Evolutionary conservation across 306 rosid genomes (phyloP), one percentile per base, ranked within the genome.

Genomic region (Citrullus mucosospermus): DNA sequence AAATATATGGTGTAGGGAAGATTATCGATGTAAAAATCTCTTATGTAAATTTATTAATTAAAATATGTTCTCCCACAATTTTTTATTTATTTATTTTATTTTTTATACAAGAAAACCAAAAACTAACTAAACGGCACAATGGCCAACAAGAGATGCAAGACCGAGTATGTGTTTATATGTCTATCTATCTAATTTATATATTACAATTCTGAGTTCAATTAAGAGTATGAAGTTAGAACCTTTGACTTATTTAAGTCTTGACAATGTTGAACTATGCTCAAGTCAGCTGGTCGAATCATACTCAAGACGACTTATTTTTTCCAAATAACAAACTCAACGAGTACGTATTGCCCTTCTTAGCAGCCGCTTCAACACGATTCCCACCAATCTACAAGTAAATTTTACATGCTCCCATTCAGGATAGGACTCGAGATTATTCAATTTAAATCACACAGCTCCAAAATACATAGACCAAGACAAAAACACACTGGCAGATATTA

Each of bases 331-430:
- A 83, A 88, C 95, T 81, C 81, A 87, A 43, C 7, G 98, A 95
- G 66, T 95, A 95, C 6, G 92, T 80, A 87, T 80, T 89, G 20
- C 93, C 93, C 83, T 95, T 92, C 74, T 82, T 73, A n/a, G 86
- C 89, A 48, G 97, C 97, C 55, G 85, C 98, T 83, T 89, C 96
- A 16, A 92, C 97, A 67, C 97, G 88, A 80, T 86, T 92, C 60
- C 81, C 82, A 10, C 98, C 98, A 65, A 95, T 80, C 98, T 95
- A 65, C 74, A 68, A 41, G 17, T 11, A 2, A 43, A 68, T 43
- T 67, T 15, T 65, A 63, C 69, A 62, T 34, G 6, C 12, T 16
- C 20, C 9, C 6, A 39, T 18, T 38, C 30, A 67, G 15, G 14
- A 67, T 69, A 13, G 11, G 38, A 43, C 18, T 43, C 11, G 75